phyloP scores from a whole-genome alignment of 2,329 filamentous ascomycete species.

The Colletotrichum sansevieriae region DNA sequence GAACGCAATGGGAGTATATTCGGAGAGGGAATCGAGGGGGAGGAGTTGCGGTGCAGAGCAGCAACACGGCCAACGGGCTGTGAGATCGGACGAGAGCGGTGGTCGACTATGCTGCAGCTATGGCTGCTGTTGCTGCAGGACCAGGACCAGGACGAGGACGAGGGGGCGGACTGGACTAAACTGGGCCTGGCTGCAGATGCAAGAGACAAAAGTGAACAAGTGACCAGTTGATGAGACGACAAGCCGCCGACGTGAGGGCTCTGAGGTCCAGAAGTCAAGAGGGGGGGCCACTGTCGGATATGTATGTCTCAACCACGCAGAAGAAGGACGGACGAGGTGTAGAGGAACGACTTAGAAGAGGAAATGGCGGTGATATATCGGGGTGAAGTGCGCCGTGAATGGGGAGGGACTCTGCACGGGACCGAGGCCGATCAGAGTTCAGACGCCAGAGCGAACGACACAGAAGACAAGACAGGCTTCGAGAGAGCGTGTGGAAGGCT shows the following conservation, averaged over 20 bases:
- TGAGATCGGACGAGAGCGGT: constrained; percentile 31
- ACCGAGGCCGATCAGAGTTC: constrained; percentile 27
- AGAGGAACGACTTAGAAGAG: background rate
- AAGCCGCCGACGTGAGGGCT: constrained; percentile 35
- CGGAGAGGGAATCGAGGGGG: constrained; percentile 6
- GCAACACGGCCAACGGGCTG: background rate
- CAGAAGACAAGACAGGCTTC: too few species aligned
- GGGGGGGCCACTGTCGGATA: constrained; percentile 19
- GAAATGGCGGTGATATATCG: constrained; percentile 35
- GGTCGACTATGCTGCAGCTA: background rate
- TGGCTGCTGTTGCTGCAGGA: constrained; percentile 11
- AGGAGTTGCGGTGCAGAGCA: constrained; percentile 16
- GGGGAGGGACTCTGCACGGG: constrained; percentile 13
- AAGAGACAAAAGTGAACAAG: background rate
- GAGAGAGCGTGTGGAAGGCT: background rate
- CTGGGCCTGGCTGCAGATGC: constrained; percentile 25
- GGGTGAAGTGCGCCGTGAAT: background rate
- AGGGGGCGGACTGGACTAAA: background rate
- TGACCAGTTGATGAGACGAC: constrained; percentile 34
- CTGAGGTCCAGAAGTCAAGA: background rate
- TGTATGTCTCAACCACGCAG: constrained; percentile 32
- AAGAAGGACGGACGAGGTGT: background rate
- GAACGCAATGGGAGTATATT: background rate
- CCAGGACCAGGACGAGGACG: background rate
- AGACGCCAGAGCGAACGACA: constrained; percentile 19